Base-by-base conservation (phyloP, 768 basidiomycete genomes). In the Hypsizygus marmoreus region DNA sequence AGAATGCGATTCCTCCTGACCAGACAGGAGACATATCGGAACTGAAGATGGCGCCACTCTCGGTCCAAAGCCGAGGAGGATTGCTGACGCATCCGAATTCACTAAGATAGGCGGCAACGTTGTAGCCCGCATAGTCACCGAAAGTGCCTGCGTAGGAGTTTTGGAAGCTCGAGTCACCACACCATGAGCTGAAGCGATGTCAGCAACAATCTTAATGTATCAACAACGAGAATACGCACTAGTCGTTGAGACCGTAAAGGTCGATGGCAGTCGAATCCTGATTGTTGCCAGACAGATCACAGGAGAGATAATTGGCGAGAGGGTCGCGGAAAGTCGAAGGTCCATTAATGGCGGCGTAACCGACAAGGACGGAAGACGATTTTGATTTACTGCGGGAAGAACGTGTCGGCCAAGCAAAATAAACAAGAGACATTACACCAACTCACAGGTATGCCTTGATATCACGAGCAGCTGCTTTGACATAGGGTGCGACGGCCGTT, bases 401-500 rank as follows among this genome's bases (percentile, higher is more conserved):
- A 37, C 10, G 45, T 55, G 38, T 48, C 32, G 61, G 33, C 4
- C 36, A 29, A 33, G n/a, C n/a, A 10, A 38, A 14, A 39, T 25
- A 16, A 31, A 25, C 22, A 20, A 40, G 17, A 45, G 20, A 25
- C 17, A 40, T 7, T 32, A 31, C 9, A 5, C 24, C n/a, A 13
- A 70, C 84, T 58, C 51, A 87, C 81, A 97, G 73, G 65, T 93
- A 95, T 6, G 92, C 80, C 62, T 84, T 93, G 53, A 81, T 70
- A 62, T 97, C 94, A 29, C 94, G 83, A 20, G 91, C 91, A 17
- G 94, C 94, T 29, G 92, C 92, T 64, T 94, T 95, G 60, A 97
- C 79, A 63, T 80, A 97, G 4, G 91, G 78, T 12, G 84, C 81
- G 8, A 85, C 80, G 23, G 69, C 71, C 12, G 89, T 89, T 41